phyloP scores from a whole-genome alignment of 768 basidiomycete species.

The Epithele typhae region DNA sequence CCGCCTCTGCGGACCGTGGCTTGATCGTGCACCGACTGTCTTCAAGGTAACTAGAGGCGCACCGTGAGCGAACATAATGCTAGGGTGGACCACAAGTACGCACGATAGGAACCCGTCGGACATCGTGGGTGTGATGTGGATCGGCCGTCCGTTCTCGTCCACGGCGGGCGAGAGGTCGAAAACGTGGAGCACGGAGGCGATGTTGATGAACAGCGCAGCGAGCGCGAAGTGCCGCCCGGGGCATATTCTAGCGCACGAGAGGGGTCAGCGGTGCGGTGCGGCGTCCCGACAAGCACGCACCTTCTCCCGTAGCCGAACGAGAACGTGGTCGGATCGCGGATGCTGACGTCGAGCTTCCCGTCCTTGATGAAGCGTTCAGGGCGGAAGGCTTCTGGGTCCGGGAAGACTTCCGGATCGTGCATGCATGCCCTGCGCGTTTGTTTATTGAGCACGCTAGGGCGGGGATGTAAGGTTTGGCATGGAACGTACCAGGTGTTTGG shows the following conservation, averaged over 20 bases:
- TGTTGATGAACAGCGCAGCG: slow-evolving; percentile 4
- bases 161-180: slow-evolving; percentile 7
- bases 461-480: slow-evolving; percentile 20
- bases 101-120: slow-evolving; percentile 4
- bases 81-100: neutral
- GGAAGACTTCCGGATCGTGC: slow-evolving; percentile 4
- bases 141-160: slow-evolving; percentile 5
- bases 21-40: neutral
- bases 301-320: slow-evolving; percentile 22
- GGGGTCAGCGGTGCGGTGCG: neutral
- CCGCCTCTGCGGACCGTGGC: neutral
- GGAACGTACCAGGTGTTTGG: slow-evolving; percentile 14
- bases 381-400: slow-evolving; percentile 5
- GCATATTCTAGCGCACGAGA: slow-evolving; percentile 5
- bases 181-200: slow-evolving; percentile 5
- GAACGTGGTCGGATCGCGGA: neutral
- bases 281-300: slow-evolving; percentile 1
- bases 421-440: slow-evolving; percentile 10
- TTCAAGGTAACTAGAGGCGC: neutral
- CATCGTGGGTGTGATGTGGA: neutral
- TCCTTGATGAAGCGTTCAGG: slow-evolving; percentile 7
- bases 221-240: slow-evolving; percentile 11
- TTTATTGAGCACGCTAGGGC: slow-evolving; percentile 9
- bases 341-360: neutral
- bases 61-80: no score